A percentile compares a stretch with the other conserved stretches of the same genome.
These are phyloP conservation scores for Claviceps sp. DNA, from an alignment of 2,329 filamentous ascomycete species.

Conservation along the genomic window DNA sequence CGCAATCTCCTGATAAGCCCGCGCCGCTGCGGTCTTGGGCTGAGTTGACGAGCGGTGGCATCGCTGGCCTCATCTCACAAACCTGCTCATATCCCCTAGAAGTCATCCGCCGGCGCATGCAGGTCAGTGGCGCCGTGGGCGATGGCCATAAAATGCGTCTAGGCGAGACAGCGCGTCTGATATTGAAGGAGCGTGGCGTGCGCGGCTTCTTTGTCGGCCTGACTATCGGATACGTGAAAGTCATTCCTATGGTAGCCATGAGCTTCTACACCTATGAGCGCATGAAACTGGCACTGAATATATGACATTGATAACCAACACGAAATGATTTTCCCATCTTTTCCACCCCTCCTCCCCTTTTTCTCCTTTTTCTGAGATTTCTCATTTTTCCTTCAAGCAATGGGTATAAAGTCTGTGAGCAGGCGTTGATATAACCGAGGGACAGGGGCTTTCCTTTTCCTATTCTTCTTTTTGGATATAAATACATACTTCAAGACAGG, in stretches of 20 bases:
- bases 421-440: too few species aligned
- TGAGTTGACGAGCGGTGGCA: constrained; percentile 69
- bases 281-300: constrained; percentile 49
- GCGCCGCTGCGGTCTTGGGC: constrained; percentile 72
- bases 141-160: constrained; percentile 73
- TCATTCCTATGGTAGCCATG: constrained; percentile 74
- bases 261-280: constrained; percentile 55
- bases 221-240: constrained; percentile 89
- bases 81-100: constrained; percentile 89
- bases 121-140: constrained; percentile 87
- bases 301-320: constrained; percentile 26
- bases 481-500: neutral
- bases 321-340: neutral
- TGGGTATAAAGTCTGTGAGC: too few species aligned
- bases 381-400: too few species aligned
- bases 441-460: neutral
- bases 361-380: neutral
- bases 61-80: constrained; percentile 81
- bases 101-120: constrained; percentile 85
- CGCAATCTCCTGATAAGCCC: constrained; percentile 44
- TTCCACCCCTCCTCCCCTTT: neutral
- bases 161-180: constrained; percentile 61
- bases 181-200: constrained; percentile 62
- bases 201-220: constrained; percentile 85
- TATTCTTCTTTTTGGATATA: neutral